Percentiles rank a stretch among this genome's conserved stretches.
Evolutionary conservation across 106 monocot species (phyloP).

Genomic region (Platanthera guangdongensis): DNA sequence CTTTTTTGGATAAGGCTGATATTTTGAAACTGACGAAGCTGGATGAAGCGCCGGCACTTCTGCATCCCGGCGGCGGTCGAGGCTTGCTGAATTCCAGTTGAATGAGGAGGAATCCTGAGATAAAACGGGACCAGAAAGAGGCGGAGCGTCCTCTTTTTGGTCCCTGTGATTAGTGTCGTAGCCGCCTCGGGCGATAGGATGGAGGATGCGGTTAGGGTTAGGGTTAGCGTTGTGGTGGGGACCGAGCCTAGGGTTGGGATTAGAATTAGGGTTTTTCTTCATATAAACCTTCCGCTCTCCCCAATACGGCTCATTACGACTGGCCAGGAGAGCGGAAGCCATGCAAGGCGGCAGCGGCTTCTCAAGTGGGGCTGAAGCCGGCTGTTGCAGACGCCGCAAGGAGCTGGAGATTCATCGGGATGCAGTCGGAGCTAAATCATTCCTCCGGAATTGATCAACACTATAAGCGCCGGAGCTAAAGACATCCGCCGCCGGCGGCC

Average conservation of each 20-base stretch:
- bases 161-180: neutral
- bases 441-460: no score
- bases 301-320: conserved; percentile 62
- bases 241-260: conserved; percentile 13
- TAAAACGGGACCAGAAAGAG: neutral
- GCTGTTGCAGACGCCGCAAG: neutral
- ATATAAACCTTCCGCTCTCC: conserved; percentile 47
- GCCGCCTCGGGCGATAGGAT: neutral
- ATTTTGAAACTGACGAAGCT: conserved; percentile 29
- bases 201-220: conserved; percentile 9
- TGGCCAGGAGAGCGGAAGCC: conserved; percentile 66
- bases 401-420: neutral
- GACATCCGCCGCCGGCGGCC: neutral
- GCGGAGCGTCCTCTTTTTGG: conserved; percentile 2
- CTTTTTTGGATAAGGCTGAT: conserved; percentile 17
- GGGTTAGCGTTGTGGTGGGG: conserved; percentile 27
- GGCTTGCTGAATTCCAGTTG: conserved; percentile 2
- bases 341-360: conserved; percentile 20
- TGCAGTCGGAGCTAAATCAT: neutral
- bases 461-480: neutral
- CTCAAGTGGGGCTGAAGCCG: conserved; percentile 26
- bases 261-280: conserved; percentile 41
- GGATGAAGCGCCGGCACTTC: neutral
- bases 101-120: conserved; percentile 43
- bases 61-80: conserved; percentile 1